These are phyloP conservation scores for Trametes hirsuta DNA, from an alignment of 1,284 basidiomycete genomes.

Conservation along the genomic window DNA sequence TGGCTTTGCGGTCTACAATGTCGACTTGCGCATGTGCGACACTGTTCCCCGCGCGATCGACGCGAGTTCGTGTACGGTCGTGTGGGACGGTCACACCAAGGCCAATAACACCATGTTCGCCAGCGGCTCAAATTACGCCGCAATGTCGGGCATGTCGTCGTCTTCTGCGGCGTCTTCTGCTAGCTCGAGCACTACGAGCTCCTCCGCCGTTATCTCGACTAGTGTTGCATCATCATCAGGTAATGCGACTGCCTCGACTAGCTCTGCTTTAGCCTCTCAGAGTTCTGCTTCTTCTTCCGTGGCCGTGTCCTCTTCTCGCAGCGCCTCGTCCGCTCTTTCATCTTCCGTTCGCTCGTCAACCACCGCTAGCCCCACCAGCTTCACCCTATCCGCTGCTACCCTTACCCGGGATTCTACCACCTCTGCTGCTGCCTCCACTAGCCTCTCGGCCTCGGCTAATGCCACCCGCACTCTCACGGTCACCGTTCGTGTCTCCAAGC, in stretches of 20 bases:
- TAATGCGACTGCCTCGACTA: background rate
- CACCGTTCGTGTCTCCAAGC: conserved; percentile 7
- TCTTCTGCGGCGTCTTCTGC: conserved; percentile 9
- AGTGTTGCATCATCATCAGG: too few species aligned
- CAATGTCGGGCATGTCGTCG: background rate
- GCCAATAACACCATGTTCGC: conserved; percentile 9
- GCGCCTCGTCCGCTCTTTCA: conserved; percentile 17
- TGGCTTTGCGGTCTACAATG: conserved; percentile 57
- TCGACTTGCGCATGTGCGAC: conserved; percentile 59
- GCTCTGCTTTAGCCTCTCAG: background rate
- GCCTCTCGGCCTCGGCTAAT: background rate
- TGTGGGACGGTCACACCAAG: conserved; percentile 50
- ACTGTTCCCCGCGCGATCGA: conserved; percentile 54
- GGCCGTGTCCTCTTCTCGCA: conserved; percentile 6
- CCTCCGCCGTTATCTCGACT: too few species aligned
- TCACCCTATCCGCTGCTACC: conserved; percentile 10
- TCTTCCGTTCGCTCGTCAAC: conserved; percentile 14
- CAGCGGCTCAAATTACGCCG: conserved; percentile 7
- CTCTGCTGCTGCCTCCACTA: background rate
- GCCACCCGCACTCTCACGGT: conserved; percentile 11
- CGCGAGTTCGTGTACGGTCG: conserved; percentile 51
- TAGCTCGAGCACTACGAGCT: background rate
- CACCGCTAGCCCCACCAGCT: background rate
- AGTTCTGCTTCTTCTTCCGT: background rate
- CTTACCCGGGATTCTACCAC: conserved; percentile 8